Evolutionary conservation across 2,329 filamentous ascomycete species (phyloP).

Genomic region (Meredithiella fracta): DNA sequence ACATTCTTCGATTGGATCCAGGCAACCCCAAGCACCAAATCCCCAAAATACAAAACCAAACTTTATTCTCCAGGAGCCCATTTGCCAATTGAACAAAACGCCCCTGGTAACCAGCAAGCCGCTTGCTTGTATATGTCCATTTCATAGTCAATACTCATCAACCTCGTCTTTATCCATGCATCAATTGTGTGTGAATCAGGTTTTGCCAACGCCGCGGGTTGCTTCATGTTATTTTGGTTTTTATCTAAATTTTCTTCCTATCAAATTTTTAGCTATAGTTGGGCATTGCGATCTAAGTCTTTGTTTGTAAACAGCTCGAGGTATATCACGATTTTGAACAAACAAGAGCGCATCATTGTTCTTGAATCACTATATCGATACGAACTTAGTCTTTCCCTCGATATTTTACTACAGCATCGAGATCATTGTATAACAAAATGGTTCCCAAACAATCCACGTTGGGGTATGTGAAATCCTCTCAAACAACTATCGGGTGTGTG

Average conservation of each 20-base stretch:
- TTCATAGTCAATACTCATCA: neutral
- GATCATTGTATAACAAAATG: conserved; percentile 19
- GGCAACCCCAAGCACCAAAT: neutral
- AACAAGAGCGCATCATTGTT: too few species aligned
- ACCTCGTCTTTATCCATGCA: neutral
- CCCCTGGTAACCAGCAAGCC: neutral
- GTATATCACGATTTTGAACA: too few species aligned
- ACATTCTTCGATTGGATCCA: neutral
- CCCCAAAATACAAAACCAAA: neutral
- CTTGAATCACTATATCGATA: too few species aligned
- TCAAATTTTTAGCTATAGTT: neutral
- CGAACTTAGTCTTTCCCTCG: too few species aligned
- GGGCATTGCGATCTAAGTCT: too few species aligned
- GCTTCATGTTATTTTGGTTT: neutral
- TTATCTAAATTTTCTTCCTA: neutral
- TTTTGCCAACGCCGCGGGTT: neutral
- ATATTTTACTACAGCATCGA: too few species aligned
- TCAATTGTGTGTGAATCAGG: neutral
- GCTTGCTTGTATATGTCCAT: neutral
- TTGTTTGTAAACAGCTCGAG: too few species aligned
- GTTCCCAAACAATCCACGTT: conserved; percentile 62
- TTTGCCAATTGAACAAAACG: neutral
- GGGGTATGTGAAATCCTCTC: conserved; percentile 67
- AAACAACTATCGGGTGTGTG: conserved; percentile 57
- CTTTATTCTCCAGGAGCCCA: neutral